Conservation (phyloP, 2,329 filamentous ascomycete genomes). For the Nectriaceae sp. region DNA sequence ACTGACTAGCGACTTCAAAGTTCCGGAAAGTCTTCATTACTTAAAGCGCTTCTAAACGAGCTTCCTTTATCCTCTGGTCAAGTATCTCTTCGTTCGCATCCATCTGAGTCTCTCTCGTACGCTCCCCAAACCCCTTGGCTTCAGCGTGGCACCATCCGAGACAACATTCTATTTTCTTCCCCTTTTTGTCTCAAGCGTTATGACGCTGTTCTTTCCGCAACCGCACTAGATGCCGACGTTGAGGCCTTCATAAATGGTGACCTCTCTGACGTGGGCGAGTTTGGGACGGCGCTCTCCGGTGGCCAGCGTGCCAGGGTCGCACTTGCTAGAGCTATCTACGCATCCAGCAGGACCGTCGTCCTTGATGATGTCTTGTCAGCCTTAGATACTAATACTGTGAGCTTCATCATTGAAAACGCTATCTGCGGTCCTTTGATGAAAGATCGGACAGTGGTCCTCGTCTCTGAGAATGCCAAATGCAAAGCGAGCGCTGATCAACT, state of each 20-base stretch:
- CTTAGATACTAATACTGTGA: slow-evolving; percentile 55
- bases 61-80: slow-evolving; percentile 61
- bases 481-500: slow-evolving; percentile 1
- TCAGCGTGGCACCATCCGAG: slow-evolving; percentile 70
- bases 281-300: slow-evolving; percentile 14
- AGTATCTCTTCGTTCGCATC: slow-evolving; percentile 39
- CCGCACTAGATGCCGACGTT: slow-evolving; percentile 70
- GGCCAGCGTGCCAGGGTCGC: slow-evolving; percentile 20
- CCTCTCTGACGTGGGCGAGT: slow-evolving; percentile 56
- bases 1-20: slow-evolving; percentile 52
- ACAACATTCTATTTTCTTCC: slow-evolving; percentile 73
- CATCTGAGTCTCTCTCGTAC: slow-evolving; percentile 5
- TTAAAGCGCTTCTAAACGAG: slow-evolving; percentile 63
- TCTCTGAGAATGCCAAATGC: not conserved
- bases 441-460: slow-evolving; percentile 4
- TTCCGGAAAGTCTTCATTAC: slow-evolving; percentile 70
- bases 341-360: slow-evolving; percentile 35
- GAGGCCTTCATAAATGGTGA: slow-evolving; percentile 71
- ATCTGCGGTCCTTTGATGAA: slow-evolving; percentile 6
- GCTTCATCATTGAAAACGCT: slow-evolving; percentile 1
- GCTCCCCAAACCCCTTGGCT: slow-evolving; percentile 68
- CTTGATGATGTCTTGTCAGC: slow-evolving; percentile 78
- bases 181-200: slow-evolving; percentile 66
- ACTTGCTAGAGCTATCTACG: slow-evolving; percentile 24
- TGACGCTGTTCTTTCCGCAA: slow-evolving; percentile 65